Conservation (phyloP, 495 filamentous ascomycete genomes). For the Barbatosphaeria neglecta region DNA sequence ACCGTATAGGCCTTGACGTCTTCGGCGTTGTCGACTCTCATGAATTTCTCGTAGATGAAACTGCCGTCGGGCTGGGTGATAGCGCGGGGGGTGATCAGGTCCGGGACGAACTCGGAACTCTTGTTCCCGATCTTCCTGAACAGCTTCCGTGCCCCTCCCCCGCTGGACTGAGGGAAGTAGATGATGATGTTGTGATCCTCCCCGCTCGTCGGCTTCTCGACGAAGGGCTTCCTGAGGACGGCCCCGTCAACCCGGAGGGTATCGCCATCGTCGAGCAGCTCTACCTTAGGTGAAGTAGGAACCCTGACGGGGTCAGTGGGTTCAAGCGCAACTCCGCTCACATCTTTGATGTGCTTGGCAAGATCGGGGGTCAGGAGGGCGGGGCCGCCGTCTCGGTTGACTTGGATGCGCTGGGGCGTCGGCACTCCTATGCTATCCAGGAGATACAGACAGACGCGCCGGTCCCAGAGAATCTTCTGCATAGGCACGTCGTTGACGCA, state of each 20-base stretch:
- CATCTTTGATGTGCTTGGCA: slow-evolving; percentile 62
- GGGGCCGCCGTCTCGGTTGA: slow-evolving; percentile 90
- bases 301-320: slow-evolving; percentile 61
- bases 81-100: slow-evolving; percentile 61
- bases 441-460: slow-evolving; percentile 75
- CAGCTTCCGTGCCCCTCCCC: slow-evolving; percentile 79
- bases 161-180: slow-evolving; percentile 77
- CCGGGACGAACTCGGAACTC: slow-evolving; percentile 81
- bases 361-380: slow-evolving; percentile 62
- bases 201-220: slow-evolving; percentile 96
- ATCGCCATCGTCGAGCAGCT: slow-evolving; percentile 77
- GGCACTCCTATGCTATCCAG: slow-evolving; percentile 81
- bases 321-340: slow-evolving; percentile 68
- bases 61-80: slow-evolving; percentile 67
- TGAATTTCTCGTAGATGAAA: slow-evolving; percentile 94
- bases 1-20: slow-evolving; percentile 99
- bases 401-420: slow-evolving; percentile 80
- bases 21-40: slow-evolving; percentile 89
- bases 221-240: slow-evolving; percentile 80
- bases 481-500: slow-evolving; percentile 96
- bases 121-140: slow-evolving; percentile 98
- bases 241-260: slow-evolving; percentile 77
- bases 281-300: slow-evolving; percentile 54
- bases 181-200: slow-evolving; percentile 99
- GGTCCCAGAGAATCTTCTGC: slow-evolving; percentile 97